phyloP scores from a whole-genome alignment of 768 basidiomycete species.

The Rhizopogon salebrosus region DNA sequence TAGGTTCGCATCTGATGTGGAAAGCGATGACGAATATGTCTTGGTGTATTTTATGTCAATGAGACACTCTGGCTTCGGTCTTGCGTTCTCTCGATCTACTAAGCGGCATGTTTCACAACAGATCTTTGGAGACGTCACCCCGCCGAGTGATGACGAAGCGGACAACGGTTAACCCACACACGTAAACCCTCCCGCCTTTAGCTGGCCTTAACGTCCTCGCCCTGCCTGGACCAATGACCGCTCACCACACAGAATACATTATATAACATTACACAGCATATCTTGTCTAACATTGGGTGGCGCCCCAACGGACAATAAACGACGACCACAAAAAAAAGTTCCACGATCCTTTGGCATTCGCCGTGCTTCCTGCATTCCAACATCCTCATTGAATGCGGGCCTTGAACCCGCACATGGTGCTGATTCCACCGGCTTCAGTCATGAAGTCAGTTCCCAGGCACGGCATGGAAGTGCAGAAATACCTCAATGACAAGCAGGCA shows the following conservation, averaged over 20 bases:
- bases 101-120: slow-evolving; percentile 3
- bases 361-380: slow-evolving; percentile 12
- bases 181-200: too few species aligned
- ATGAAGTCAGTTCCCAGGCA: too few species aligned
- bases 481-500: slow-evolving; percentile 2
- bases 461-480: background rate
- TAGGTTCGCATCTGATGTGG: slow-evolving; percentile 11
- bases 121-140: too few species aligned
- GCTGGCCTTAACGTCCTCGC: too few species aligned
- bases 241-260: too few species aligned
- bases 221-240: too few species aligned
- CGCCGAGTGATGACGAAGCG: too few species aligned
- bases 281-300: too few species aligned
- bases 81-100: slow-evolving; percentile 4
- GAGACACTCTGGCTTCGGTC: background rate
- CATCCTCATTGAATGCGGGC: slow-evolving; percentile 12
- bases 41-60: background rate
- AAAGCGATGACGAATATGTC: slow-evolving; percentile 8
- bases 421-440: background rate
- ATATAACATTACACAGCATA: too few species aligned
- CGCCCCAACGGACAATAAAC: too few species aligned
- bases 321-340: too few species aligned
- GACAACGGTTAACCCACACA: too few species aligned
- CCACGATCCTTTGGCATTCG: slow-evolving; percentile 11
- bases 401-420: background rate